Base-by-base conservation (phyloP, 2,329 filamentous ascomycete genomes). In the Botrytis elliptica region DNA sequence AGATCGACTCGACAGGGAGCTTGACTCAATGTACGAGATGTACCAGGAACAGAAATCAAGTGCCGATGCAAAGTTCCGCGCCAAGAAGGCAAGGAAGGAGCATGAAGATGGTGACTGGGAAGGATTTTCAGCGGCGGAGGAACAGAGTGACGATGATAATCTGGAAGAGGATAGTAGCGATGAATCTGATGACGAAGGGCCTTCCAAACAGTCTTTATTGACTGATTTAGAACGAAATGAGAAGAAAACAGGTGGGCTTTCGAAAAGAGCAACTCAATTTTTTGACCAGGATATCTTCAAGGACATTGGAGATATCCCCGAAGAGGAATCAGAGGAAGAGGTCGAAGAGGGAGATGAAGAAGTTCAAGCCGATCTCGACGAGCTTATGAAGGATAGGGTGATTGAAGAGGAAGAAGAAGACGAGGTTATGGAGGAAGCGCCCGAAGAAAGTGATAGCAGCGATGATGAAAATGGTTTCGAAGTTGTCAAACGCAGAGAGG, bases 211-310 rank as follows among this genome's bases (percentile, higher is more conserved):
- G 77, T 82, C 83, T 8, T 83, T 93, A 7, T 83, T 92, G 65
- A 91, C 89, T 2, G 90, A 92, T 75, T 85, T 95, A 40, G 86
- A 90, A 76, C 84, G 84, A 71, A 84, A 85, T 12, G 83, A 83
- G 7, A 83, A 84, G 55, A 85, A 86, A 20, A 82, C 84, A 12
- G 85, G 85, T 42, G 90, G 88, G 18, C 85, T 98, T n/a, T 97
- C 94, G 4, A 95, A 91, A 82, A 89, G 94, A 76, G 96, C 96
- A 14, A 89, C 91, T 16, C 88, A 92, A 75, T 99, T 99, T 84
- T 99, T 99, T 82, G 92, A 93, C 78, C 95, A 98, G 81, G 95
- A 98, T 77, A 92, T 99, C 59, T 99, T 99, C 85, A 91, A 95
- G 77, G 93, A 90, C 57, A 90, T 98, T 71, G 89, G 90, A 36